These are phyloP conservation scores for Rachicladosporium sp. DNA, from an alignment of 2,329 filamentous ascomycete species.

Conservation along the genomic window DNA sequence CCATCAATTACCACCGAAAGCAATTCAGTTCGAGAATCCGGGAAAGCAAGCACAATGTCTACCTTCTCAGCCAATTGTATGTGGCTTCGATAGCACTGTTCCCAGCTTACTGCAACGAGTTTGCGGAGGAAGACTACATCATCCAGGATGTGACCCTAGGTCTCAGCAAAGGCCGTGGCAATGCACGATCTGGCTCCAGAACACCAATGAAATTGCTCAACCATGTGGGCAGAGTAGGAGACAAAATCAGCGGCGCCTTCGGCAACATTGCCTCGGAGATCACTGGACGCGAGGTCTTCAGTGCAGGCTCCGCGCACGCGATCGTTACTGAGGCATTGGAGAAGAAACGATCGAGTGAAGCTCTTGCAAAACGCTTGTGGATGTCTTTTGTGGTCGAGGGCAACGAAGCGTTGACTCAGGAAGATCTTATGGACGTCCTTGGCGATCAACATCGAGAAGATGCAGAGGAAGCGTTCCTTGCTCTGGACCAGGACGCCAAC, in stretches of 20 bases:
- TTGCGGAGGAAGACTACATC: conserved; percentile 79
- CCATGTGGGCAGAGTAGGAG: conserved; percentile 61
- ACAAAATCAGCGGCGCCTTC: conserved; percentile 86
- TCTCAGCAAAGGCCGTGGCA: conserved; percentile 39
- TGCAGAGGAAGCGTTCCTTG: conserved; percentile 72
- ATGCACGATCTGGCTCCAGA: conserved; percentile 46
- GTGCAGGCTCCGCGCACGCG: conserved; percentile 79
- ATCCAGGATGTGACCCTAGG: conserved; percentile 67
- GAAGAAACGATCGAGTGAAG: conserved; percentile 71
- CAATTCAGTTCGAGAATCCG: conserved; percentile 75
- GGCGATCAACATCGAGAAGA: conserved; percentile 60
- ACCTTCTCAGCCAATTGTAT: conserved; percentile 71
- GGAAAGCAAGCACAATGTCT: conserved; percentile 76
- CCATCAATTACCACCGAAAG: conserved; percentile 72
- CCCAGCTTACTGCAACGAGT: conserved; percentile 83
- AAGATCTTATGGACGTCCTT: conserved; percentile 81
- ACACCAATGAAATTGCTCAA: conserved; percentile 71
- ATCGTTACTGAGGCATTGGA: conserved; percentile 83
- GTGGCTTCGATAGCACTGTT: conserved; percentile 82
- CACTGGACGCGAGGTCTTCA: conserved; percentile 90
- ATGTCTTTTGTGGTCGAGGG: conserved; percentile 96
- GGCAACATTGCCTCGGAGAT: conserved; percentile 91
- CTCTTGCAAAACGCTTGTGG: conserved; percentile 89
- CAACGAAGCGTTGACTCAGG: conserved; percentile 61
- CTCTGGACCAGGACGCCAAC: conserved; percentile 77